Evolutionary conservation across 1,284 basidiomycete species (phyloP), one percentile per base, ranked within the genome.

Genomic region (Trichosporon ovoides): DNA sequence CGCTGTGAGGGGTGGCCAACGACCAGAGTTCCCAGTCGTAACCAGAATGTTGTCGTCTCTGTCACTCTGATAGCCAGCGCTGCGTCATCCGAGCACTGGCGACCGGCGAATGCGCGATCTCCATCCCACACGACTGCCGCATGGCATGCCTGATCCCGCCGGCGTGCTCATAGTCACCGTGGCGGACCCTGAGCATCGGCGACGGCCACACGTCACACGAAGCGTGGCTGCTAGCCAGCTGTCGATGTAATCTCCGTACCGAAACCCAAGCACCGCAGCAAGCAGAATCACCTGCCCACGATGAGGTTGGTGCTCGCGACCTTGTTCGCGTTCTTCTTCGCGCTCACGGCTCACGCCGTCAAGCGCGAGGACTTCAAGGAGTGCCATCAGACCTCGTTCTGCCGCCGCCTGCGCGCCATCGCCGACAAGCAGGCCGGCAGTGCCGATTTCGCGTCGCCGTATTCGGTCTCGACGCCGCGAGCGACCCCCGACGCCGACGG

Each of bases 371-470:
- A 96, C 76, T 96, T 93, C 81, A 96, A 95, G 78, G 90, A 85
- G 61, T 96, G 93, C 73, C 82, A 83, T 18, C 89, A 96, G 75
- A 84, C 89, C 0, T 89, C 88, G 14, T 96, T 97, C 79, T 96
- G 93, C 79, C 84, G 89, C 50, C 82, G 92, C 62, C 89, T 91
- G 53, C 85, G 92, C 49, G 87, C 86, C 0, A 83, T 96, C 52
- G 84, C 89, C 56, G 79, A 82, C 11, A 83, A 88, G 55, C 87
- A 88, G 14, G 82, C 81, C 49, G 67, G 79, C 2, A 50, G 53
- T n/a, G 78, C 80, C 52, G 67, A 79, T 2, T 95, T 91, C 87
- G 80, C 77, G 36, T 95, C 91, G 0, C 92, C 92, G 0, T 97
- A 96, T 79, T 83, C 85, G 2, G 73, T 95, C 36, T 84, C 86